Evolutionary conservation across 2,329 filamentous ascomycete species (phyloP).

Genomic region (Fusarium nodosum): DNA sequence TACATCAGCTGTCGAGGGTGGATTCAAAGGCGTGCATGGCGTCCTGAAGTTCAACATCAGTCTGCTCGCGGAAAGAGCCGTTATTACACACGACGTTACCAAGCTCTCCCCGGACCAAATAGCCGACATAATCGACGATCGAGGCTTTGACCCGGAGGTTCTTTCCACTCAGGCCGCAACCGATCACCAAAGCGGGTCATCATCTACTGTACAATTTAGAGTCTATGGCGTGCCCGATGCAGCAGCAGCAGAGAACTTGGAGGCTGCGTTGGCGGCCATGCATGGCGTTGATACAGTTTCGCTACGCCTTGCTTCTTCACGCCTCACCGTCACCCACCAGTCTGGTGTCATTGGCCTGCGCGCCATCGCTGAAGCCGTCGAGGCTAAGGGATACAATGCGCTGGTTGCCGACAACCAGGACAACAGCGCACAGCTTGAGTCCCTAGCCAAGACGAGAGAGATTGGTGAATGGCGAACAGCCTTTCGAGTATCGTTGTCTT

Average conservation of each 20-base stretch:
- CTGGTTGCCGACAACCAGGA: constrained; percentile 92
- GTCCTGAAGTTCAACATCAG: constrained; percentile 94
- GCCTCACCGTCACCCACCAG: constrained; percentile 80
- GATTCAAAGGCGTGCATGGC: constrained; percentile 82
- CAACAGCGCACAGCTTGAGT: constrained; percentile 96
- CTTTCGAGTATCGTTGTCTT: constrained; percentile 81
- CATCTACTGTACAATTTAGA: constrained; percentile 80
- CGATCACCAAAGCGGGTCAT: constrained; percentile 65
- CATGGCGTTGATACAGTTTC: constrained; percentile 81
- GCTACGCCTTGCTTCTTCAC: constrained; percentile 79
- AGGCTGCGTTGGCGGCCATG: constrained; percentile 73
- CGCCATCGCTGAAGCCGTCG: constrained; percentile 83
- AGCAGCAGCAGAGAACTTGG: constrained; percentile 78
- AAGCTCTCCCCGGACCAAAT: constrained; percentile 81
- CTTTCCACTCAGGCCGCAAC: constrained; percentile 78
- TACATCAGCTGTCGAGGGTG: constrained; percentile 89
- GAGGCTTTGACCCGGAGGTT: constrained; percentile 89
- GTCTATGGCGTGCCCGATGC: constrained; percentile 84
- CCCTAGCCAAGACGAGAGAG: constrained; percentile 94
- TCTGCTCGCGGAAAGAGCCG: constrained; percentile 89
- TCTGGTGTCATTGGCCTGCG: constrained; percentile 81
- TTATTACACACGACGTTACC: constrained; percentile 83
- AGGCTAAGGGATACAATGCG: constrained; percentile 88
- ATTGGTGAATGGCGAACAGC: constrained; percentile 92
- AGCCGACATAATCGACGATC: constrained; percentile 85